A percentile compares a stretch with the other conserved stretches of the same genome.
Conservation (phyloP, 2,329 filamentous ascomycete species). For the Phaeosphaeriaceae sp. region DNA sequence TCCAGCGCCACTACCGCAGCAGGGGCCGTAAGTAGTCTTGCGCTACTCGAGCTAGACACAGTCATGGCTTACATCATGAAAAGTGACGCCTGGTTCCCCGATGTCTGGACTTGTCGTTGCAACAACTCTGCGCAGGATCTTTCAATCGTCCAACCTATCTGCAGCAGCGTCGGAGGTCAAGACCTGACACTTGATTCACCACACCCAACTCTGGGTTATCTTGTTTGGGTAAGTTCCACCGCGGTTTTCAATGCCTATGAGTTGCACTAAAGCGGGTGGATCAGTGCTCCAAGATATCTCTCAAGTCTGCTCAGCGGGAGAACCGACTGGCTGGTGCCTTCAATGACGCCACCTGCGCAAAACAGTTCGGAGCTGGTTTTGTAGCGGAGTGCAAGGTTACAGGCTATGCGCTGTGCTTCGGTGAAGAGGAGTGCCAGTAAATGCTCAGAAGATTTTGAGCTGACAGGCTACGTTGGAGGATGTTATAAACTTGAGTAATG, state of each 20-base stretch:
- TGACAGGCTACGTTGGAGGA: neutral
- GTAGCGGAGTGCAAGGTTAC: neutral
- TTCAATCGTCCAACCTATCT: neutral
- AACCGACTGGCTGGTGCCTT: neutral
- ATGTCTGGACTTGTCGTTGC: neutral
- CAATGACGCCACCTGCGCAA: neutral
- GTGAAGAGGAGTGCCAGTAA: neutral
- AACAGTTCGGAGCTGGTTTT: neutral
- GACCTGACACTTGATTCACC: neutral
- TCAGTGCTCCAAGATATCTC: neutral
- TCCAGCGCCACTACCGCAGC: neutral
- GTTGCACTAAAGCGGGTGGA: neutral
- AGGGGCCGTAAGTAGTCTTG: neutral
- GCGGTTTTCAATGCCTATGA: neutral
- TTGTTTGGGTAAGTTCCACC: neutral
- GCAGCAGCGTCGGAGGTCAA: neutral
- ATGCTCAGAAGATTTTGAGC: neutral
- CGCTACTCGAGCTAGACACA: no score
- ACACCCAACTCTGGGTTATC: neutral
- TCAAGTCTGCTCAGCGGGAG: neutral
- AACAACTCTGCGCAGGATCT: neutral
- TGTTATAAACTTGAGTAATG: neutral
- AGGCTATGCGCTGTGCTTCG: neutral
- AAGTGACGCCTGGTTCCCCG: neutral
- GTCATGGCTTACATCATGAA: neutral